These are phyloP conservation scores for Ceratocystis eucalypticola DNA, from an alignment of 2,329 filamentous ascomycete species.

Conservation along the genomic window DNA sequence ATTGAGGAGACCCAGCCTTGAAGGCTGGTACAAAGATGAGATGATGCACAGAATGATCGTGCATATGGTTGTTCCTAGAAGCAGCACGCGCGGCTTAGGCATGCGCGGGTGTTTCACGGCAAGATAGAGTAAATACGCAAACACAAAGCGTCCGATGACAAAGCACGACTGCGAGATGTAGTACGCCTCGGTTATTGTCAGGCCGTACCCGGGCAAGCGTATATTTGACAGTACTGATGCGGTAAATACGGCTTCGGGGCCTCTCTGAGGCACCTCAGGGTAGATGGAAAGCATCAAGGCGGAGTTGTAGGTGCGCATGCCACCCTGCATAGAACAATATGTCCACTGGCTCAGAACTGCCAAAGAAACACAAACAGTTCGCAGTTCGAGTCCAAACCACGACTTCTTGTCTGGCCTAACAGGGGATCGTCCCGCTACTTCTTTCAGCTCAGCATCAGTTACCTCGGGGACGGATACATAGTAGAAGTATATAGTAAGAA, in stretches of 20 bases:
- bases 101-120: conserved; percentile 35
- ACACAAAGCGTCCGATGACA: conserved; percentile 57
- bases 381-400: conserved; percentile 38
- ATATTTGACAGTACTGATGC: background rate
- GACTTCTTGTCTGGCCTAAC: conserved; percentile 38
- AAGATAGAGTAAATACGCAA: conserved; percentile 49
- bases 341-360: conserved; percentile 65
- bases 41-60: conserved; percentile 39
- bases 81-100: conserved; percentile 55
- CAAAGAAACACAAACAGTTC: conserved; percentile 48
- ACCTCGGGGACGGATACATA: conserved; percentile 54
- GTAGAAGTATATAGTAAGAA: conserved; percentile 54
- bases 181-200: conserved; percentile 51
- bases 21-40: conserved; percentile 33
- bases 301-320: conserved; percentile 47
- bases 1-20: conserved; percentile 37
- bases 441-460: conserved; percentile 41
- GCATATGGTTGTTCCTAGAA: conserved; percentile 38
- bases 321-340: conserved; percentile 64
- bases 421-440: conserved; percentile 34
- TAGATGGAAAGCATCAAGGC: conserved; percentile 31
- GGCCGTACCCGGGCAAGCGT: conserved; percentile 31
- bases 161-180: conserved; percentile 62
- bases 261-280: conserved; percentile 27
- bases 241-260: conserved; percentile 24